Evolutionary conservation across 345 rosid species (phyloP).

Genomic region (Microcos paniculata): DNA sequence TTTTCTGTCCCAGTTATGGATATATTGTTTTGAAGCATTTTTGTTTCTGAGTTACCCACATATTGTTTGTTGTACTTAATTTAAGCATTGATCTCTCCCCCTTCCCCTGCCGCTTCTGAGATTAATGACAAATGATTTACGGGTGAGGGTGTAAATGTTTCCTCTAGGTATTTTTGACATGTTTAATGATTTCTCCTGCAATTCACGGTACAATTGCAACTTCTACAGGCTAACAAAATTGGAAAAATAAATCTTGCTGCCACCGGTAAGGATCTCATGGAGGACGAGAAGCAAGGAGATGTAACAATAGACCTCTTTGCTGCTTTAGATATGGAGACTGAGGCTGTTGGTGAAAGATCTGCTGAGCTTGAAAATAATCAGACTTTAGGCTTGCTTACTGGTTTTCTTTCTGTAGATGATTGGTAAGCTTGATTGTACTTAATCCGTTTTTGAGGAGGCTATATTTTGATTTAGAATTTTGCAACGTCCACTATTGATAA

Average conservation of each 20-base stretch:
- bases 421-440: slow-evolving; percentile 54
- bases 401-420: slow-evolving; percentile 94
- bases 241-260: slow-evolving; percentile 99
- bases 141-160: neutral
- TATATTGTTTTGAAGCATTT: neutral
- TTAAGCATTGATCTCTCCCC: neutral
- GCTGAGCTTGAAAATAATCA: slow-evolving; percentile 86
- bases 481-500: neutral
- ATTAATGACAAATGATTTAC: slow-evolving; percentile 4
- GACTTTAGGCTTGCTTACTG: slow-evolving; percentile 85
- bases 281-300: slow-evolving; percentile 98
- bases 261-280: slow-evolving; percentile 99
- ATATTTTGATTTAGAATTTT: neutral
- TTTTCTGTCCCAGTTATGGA: neutral
- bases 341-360: slow-evolving; percentile 75
- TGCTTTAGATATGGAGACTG: slow-evolving; percentile 90
- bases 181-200: neutral
- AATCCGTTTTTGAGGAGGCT: neutral
- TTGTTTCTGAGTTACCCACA: neutral
- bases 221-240: slow-evolving; percentile 85
- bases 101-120: neutral
- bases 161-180: neutral
- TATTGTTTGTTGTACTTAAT: neutral
- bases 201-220: neutral
- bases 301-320: slow-evolving; percentile 86